Evolutionary conservation across 441 rosid species (phyloP).

Genomic region (Rhodomyrtus psidioides): DNA sequence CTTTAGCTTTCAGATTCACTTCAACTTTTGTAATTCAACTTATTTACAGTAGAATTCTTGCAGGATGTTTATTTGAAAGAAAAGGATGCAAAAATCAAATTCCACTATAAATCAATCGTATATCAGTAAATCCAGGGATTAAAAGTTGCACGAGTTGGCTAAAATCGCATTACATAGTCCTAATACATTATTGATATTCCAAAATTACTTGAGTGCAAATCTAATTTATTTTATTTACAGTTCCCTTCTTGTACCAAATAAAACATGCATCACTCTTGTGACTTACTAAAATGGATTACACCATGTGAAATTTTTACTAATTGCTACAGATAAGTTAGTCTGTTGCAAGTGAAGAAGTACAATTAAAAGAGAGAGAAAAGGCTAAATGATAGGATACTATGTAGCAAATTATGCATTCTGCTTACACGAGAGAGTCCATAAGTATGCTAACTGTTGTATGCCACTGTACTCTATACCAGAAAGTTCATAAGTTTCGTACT

Average conservation of each 20-base stretch:
- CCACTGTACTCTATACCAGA: not conserved
- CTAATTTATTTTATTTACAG: not conserved
- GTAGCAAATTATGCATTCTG: not conserved
- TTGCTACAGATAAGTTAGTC: not conserved
- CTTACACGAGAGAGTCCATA: not conserved
- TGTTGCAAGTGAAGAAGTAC: not conserved
- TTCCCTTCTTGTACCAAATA: not conserved
- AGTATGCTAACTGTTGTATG: not conserved
- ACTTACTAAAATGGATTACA: not conserved
- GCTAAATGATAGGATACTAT: not conserved
- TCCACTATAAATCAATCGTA: not conserved
- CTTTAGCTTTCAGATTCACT: not conserved
- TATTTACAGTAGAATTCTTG: not conserved
- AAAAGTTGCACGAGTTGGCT: not conserved
- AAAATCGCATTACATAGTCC: not conserved
- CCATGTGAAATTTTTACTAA: not conserved
- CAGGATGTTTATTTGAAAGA: not conserved
- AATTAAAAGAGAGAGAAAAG: not conserved
- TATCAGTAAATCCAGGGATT: not conserved
- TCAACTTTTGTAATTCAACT: not conserved
- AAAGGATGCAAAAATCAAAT: not conserved
- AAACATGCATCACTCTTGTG: not conserved
- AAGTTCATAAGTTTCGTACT: not conserved
- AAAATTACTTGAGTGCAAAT: not conserved
- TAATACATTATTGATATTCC: not conserved